Evolutionary conservation across 306 rosid species (phyloP).

Genomic region (Pterocarpus macrocarpus): DNA sequence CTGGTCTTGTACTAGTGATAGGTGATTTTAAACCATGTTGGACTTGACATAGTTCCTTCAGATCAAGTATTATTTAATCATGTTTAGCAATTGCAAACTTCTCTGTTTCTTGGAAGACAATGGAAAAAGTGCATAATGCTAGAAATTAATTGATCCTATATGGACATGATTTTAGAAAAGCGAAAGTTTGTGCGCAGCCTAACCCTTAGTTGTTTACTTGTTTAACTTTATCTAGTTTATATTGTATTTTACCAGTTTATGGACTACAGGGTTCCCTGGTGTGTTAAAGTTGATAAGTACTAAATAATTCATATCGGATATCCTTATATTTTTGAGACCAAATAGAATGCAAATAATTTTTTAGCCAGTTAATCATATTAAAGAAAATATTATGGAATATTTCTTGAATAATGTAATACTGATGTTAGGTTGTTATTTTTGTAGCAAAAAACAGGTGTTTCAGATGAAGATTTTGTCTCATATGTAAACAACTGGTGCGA

Average conservation of each 20-base stretch:
- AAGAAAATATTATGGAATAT: background rate
- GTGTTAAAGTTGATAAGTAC: background rate
- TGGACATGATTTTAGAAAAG: too few relatives aligned
- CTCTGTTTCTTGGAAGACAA: too few relatives aligned
- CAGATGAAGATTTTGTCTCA: conserved; percentile 62
- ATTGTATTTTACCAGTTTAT: conserved; percentile 20
- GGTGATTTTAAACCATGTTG: too few relatives aligned
- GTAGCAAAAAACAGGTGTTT: conserved; percentile 68
- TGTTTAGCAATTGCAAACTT: too few relatives aligned
- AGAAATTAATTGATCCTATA: too few relatives aligned
- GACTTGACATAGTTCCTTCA: too few relatives aligned
- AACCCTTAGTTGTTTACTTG: too few relatives aligned
- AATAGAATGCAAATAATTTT: background rate
- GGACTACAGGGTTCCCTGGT: background rate
- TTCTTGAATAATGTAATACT: conserved; percentile 26
- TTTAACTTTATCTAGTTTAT: background rate
- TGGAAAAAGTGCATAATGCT: too few relatives aligned
- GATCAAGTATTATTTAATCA: too few relatives aligned
- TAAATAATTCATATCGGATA: background rate
- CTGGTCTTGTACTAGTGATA: too few relatives aligned
- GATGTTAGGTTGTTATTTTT: conserved; percentile 41
- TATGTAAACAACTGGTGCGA: conserved; percentile 65
- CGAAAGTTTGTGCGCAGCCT: too few relatives aligned
- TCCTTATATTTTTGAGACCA: background rate
- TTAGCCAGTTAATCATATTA: too few relatives aligned